A percentile compares a stretch with the other conserved stretches of the same genome.
These are phyloP conservation scores for Begonia masoniana DNA, from an alignment of 306 rosid species.

Conservation along the genomic window DNA sequence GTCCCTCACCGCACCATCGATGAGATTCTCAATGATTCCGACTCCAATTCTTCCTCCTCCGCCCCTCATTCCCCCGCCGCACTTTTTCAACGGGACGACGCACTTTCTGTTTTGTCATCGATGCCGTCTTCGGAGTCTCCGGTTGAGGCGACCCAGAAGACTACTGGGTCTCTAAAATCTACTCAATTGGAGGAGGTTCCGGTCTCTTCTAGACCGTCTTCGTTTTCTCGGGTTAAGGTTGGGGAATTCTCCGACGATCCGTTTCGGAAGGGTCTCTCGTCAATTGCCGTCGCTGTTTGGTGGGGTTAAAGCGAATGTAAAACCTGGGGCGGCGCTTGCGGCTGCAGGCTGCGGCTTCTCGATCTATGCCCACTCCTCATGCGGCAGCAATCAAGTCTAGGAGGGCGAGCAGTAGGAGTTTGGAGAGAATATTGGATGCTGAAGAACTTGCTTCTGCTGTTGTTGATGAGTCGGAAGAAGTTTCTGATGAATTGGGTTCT, in stretches of 20 bases:
- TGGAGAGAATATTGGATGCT: conserved; percentile 18
- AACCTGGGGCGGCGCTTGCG: conserved; percentile 91
- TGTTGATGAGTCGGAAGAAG: conserved; percentile 24
- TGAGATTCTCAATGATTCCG: conserved; percentile 79
- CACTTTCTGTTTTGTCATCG: conserved; percentile 6
- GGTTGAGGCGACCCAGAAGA: conserved; percentile 10
- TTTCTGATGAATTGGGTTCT: conserved; percentile 16
- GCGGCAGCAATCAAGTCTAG: conserved; percentile 78
- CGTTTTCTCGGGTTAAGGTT: conserved; percentile 25
- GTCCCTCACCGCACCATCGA: conserved; percentile 63
- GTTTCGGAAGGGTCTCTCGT: conserved; percentile 26
- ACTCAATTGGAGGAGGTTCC: conserved; percentile 10
- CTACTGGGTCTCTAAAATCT: conserved; percentile 3
- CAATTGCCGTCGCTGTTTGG: conserved; percentile 54
- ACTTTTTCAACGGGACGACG: conserved; percentile 7
- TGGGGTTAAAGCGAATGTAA: conserved; percentile 60
- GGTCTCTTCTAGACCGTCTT: conserved; percentile 19
- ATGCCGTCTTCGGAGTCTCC: conserved; percentile 12
- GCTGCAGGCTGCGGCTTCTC: conserved; percentile 89
- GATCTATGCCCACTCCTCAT: conserved; percentile 74
- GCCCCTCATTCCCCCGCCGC: conserved; percentile 25
- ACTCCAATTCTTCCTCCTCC: conserved; percentile 47
- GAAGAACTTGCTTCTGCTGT: conserved; percentile 23
- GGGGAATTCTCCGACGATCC: conserved; percentile 29
- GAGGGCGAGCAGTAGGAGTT: conserved; percentile 27